Evolutionary conservation across 768 basidiomycete species (phyloP).

Genomic region (Russula brevipes): DNA sequence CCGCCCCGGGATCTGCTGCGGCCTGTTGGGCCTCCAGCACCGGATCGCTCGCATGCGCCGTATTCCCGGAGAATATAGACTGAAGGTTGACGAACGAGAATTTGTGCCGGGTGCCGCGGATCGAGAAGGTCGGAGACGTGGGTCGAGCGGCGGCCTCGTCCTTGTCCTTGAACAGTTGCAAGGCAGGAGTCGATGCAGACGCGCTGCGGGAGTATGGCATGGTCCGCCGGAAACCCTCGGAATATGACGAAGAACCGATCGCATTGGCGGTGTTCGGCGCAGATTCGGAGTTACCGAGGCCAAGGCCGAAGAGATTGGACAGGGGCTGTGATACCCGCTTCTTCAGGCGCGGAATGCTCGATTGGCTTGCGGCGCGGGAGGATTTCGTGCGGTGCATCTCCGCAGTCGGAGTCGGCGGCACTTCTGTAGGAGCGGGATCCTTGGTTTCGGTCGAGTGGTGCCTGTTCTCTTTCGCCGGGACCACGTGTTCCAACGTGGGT

Average conservation of each 20-base stretch:
- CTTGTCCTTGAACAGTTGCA: conserved; percentile 10
- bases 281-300: conserved; percentile 13
- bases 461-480: conserved; percentile 14
- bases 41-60: conserved; percentile 2
- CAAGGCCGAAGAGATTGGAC: conserved; percentile 30
- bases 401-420: not conserved
- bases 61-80: conserved; percentile 29
- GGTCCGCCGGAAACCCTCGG: conserved; percentile 4
- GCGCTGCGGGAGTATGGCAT: conserved; percentile 15
- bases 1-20: not conserved
- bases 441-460: not conserved
- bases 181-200: conserved; percentile 15
- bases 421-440: not conserved
- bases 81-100: conserved; percentile 35
- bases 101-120: conserved; percentile 30
- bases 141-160: conserved; percentile 2
- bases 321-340: conserved; percentile 29
- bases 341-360: conserved; percentile 26
- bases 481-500: conserved; percentile 7
- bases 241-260: not conserved
- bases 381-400: conserved; percentile 20
- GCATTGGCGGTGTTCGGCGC: not conserved
- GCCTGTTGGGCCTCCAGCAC: conserved; percentile 9
- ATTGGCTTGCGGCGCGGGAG: conserved; percentile 17
- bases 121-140: conserved; percentile 27